phyloP scores from a whole-genome alignment of 768 basidiomycete genomes.

The Boletellus ananiceps region DNA sequence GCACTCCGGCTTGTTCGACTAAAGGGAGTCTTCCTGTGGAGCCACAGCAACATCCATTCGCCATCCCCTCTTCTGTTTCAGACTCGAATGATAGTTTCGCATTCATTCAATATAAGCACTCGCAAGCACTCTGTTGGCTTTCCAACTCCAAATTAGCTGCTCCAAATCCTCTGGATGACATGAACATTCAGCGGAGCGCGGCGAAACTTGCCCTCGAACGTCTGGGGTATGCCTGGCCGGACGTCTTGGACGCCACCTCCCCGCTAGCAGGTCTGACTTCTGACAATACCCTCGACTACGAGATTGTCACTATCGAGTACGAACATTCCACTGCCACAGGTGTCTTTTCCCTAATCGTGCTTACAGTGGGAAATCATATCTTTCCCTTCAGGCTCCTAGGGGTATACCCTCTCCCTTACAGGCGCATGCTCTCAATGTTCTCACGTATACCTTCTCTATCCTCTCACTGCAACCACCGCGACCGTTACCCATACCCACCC shows the following conservation, averaged over 20 bases:
- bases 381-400: constrained; percentile 44
- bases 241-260: constrained; percentile 36
- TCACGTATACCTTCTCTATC: constrained; percentile 45
- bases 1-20: neutral
- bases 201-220: constrained; percentile 30
- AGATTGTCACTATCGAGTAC: constrained; percentile 19
- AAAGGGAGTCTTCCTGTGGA: neutral
- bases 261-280: constrained; percentile 20
- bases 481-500: constrained; percentile 26
- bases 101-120: constrained; percentile 23
- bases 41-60: constrained; percentile 3
- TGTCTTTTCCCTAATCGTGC: constrained; percentile 3
- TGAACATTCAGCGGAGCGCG: constrained; percentile 11
- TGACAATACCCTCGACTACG: constrained; percentile 32
- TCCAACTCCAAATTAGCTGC: constrained; percentile 18
- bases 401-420: constrained; percentile 55
- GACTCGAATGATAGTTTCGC: constrained; percentile 6
- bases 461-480: constrained; percentile 50
- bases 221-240: constrained; percentile 41
- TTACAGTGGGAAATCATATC: constrained; percentile 39
- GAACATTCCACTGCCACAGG: neutral
- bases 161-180: constrained; percentile 10
- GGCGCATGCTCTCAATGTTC: constrained; percentile 44
- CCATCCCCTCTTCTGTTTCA: neutral
- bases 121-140: constrained; percentile 23